Base-by-base conservation (phyloP, 2,329 filamentous ascomycete species). In the Claviceps fusiformis region DNA sequence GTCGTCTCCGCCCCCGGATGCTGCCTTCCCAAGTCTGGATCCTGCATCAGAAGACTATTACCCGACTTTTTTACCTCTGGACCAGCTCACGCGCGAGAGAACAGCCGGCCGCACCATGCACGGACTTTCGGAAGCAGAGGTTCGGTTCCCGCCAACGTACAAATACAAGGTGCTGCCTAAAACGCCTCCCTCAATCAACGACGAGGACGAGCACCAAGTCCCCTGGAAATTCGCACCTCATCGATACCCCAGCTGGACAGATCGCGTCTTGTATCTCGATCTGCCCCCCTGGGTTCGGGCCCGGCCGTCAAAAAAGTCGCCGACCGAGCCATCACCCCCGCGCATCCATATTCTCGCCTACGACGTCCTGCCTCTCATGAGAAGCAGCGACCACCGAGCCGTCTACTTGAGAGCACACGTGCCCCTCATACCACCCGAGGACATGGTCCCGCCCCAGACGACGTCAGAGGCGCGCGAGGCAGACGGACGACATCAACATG, bases 181-280 rank as follows among this genome's bases (percentile, higher is more conserved):
- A 35, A 6, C n/a, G 3, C 17, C 19, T 1, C 47, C 39, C 13
- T 63, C 62, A 13, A 63, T 62, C n/a, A 63, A 59, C 6, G 62
- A 62, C 0, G 61, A 60, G 2, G 64, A 65, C 24, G 62, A 67
- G 48, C 62, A 63, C 53, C 63, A 67, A 33, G 69, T 77, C 4
- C 71, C 74, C 11, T 92, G 86, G 84, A 71, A 75, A 37, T 96
- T 90, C 80, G 87, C 90, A 8, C 74, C 76, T 56, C 87, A 95
- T 67, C 83, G 93, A 49, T 95, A 88, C 78, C 91, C 93, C 1
- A 85, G 85, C 64, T 97, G 92, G 93, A 95, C 90, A 63, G 93
- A 97, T 69, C 82, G 93, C 3, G 85, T 97, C 24, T 73, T 97
- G 24, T 97, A 83, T 68, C 74, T 92, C 3, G 80, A 86, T 53